Evolutionary conservation across 305 asterid species (phyloP), one percentile per base, ranked within the genome.

Genomic region (Fraxinus albicans): DNA sequence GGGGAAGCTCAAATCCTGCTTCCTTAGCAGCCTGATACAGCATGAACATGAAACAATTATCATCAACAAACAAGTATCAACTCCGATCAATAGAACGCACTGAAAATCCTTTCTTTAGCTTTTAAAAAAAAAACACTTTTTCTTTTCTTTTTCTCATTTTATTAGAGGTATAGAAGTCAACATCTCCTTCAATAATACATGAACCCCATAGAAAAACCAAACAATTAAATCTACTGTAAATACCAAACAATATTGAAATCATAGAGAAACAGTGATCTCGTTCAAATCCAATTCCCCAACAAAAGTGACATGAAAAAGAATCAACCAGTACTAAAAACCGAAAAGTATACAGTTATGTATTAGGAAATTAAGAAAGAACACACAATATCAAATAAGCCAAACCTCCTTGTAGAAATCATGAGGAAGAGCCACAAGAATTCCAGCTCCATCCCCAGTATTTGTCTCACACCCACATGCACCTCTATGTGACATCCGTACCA

Each of bases 391-490:
- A 4, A 67, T 42, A 10, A 78, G 36, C 8, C 87, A 4, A 70
- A 96, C 99, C 99, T 95, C 97, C 85, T 77, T 90, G 89, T 88
- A 97, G 88, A 97, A 95, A 72, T 89, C 91, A 81, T 95, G 98
- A 79, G 99, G 97, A 88, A 97, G 92, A 65, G 91, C 99, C 34
- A 97, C 99, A 47, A 97, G 98, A 88, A 97, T 97, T 40, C 99
- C 99, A 83, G 99, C 99, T 25, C 99, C 99, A 88, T 97, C 99
- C 58, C 99, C 99, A 34, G 99, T 97, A 86, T 97, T 97, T 0
- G 94, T 83, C 92, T 97, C 99, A 78, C 99, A 97, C 13, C 99
- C 99, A 87, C 99, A 97, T 10, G 99, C 99, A 8, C 99, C 99
- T 86, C 99, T 92, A 70, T 97, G 99, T 12, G 98, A 27, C 99